Evolutionary conservation across 2,329 filamentous ascomycete species (phyloP).

Genomic region (Elsinoe arachidis): DNA sequence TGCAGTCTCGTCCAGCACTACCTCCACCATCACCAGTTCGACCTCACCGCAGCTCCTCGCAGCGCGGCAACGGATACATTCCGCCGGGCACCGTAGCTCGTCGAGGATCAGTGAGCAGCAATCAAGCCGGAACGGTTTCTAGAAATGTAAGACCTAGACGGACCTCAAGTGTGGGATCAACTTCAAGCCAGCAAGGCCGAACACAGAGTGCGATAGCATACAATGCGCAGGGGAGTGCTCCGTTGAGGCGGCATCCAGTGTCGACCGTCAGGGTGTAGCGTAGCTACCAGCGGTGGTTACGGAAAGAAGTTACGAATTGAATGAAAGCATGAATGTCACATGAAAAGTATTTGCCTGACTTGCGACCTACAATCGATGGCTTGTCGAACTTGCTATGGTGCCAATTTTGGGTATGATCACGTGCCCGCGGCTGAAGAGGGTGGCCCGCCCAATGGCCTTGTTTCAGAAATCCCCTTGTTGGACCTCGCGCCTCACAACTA

Average conservation of each 20-base stretch:
- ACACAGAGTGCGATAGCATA: neutral
- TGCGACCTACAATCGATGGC: no score
- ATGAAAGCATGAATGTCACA: no score
- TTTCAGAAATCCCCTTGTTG: neutral
- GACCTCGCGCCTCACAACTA: neutral
- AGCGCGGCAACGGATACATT: neutral
- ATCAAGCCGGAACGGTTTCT: neutral
- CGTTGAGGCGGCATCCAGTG: neutral
- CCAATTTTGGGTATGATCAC: no score
- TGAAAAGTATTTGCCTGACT: no score
- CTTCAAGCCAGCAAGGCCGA: neutral
- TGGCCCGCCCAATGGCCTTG: neutral
- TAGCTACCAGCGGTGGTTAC: no score
- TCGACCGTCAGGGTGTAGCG: neutral
- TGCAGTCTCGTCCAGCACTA: neutral
- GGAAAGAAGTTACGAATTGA: no score
- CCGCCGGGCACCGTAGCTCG: neutral
- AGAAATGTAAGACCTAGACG: neutral
- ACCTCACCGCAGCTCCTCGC: neutral
- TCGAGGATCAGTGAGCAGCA: neutral
- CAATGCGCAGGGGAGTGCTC: neutral
- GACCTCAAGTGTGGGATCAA: neutral
- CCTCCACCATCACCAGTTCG: conserved; percentile 1
- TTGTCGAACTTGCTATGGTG: no score
- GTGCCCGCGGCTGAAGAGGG: neutral